phyloP scores from a whole-genome alignment of 805 yeast genomes.

The Yarrowia porcina region DNA sequence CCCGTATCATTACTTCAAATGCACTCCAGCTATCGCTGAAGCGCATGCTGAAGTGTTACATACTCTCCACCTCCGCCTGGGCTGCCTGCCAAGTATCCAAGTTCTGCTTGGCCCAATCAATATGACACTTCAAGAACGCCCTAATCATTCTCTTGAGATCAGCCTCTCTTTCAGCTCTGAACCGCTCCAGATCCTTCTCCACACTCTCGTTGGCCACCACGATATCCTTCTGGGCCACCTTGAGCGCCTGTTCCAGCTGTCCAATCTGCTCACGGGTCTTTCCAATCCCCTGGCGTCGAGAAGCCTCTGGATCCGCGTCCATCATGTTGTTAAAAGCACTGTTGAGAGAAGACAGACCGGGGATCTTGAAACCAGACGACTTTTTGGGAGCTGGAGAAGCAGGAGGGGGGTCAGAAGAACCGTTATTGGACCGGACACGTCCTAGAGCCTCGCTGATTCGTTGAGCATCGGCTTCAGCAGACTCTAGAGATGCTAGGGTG shows the following conservation, averaged over 20 bases:
- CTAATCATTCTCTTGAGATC: conserved; percentile 51
- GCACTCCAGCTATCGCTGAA: too few relatives aligned
- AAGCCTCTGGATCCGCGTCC: conserved; percentile 64
- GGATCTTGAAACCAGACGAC: conserved; percentile 47
- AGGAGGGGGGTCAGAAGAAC: background rate
- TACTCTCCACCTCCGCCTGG: conserved; percentile 31
- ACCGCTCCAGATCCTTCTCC: conserved; percentile 43
- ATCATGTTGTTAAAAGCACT: conserved; percentile 56
- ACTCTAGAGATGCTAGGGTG: conserved; percentile 41
- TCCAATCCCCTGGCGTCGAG: conserved; percentile 51
- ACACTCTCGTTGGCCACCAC: conserved; percentile 48
- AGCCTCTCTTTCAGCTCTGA: conserved; percentile 49
- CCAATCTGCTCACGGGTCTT: conserved; percentile 47
- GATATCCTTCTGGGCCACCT: conserved; percentile 52
- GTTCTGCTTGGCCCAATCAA: conserved; percentile 66
- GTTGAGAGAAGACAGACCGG: conserved; percentile 52
- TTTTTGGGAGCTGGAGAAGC: background rate
- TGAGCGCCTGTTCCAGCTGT: conserved; percentile 50
- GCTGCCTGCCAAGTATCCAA: conserved; percentile 66
- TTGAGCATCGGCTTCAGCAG: conserved; percentile 46
- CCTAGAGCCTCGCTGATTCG: conserved; percentile 41
- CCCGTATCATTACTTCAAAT: too few relatives aligned
- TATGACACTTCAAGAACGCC: conserved; percentile 53
- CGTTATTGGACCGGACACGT: conserved; percentile 27
- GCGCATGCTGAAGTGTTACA: too few relatives aligned